Base-by-base conservation (phyloP, 306 rosid species). In the Luffa aegyptiaca region DNA sequence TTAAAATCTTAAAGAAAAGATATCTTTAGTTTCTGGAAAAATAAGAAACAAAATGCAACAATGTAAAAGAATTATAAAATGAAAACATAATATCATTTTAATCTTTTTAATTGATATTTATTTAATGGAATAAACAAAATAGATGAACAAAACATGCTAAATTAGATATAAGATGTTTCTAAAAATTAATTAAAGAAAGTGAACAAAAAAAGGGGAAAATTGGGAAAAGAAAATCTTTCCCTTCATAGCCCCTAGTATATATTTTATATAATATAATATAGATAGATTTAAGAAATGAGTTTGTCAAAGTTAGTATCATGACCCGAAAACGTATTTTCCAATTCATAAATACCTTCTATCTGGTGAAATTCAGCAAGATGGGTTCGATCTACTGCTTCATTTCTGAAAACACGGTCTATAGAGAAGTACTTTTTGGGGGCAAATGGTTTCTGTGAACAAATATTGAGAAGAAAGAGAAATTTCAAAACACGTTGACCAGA, bases 311-410 rank as follows among this genome's bases (percentile, higher is more conserved):
- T 45, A 39, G 76, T 70, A 18, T 17, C 41, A 42, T 33, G n/a
- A 8, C 21, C 36, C 59, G 33, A 68, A 36, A 68, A 56, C 58
- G 33, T 18, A 80, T 52, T 13, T 68, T 10, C 13, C 17, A 80
- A 78, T 53, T 39, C 80, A 57, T 57, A 37, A 56, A 51, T 86
- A 95, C 98, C 98, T 95, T 95, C 98, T 39, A 95, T 95, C 85
- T 95, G 98, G 87, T 93, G 98, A 87, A 95, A 95, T 85, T 95
- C 98, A 6, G 98, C 97, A 80, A 95, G 98, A 87, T 95, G 98
- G 37, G 98, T 95, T 56, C 99, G 89, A 86, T 95, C 99, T 7
- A 95, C 97, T 3, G 99, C 99, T 83, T 95, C 99, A 84, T 95
- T 95, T 84, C 99, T 89, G 87, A 95, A 95, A 8, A 95, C 99